Evolutionary conservation across 805 yeast species (phyloP).

Genomic region (Yarrowia hollandica): DNA sequence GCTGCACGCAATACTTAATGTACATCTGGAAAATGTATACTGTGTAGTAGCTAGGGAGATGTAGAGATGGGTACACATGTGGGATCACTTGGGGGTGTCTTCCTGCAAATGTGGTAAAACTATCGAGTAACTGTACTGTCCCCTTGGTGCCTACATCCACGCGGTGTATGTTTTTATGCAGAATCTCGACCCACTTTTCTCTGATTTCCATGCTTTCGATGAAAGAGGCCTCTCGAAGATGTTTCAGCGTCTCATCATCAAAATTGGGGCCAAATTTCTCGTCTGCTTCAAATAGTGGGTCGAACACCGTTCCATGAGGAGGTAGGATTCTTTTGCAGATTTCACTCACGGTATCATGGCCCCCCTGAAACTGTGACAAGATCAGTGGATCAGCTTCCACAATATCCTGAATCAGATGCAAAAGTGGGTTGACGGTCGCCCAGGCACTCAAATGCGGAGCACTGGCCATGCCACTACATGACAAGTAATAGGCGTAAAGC

Average conservation of each 20-base stretch:
- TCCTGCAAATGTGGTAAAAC: not conserved
- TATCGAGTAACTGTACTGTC: not conserved
- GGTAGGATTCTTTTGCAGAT: not conserved
- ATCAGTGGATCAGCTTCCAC: not conserved
- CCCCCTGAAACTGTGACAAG: not conserved
- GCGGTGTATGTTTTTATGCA: not conserved
- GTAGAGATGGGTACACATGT: not conserved
- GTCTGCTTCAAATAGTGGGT: not conserved
- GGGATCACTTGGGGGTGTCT: slow-evolving; percentile 1
- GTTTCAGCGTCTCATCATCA: not conserved
- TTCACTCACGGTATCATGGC: not conserved
- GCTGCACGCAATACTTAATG: not conserved
- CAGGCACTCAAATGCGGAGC: not conserved
- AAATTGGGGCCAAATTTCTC: not conserved
- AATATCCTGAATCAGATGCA: not conserved
- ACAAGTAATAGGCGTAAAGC: not conserved
- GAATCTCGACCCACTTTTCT: not conserved
- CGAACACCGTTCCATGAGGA: not conserved
- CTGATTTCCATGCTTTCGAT: not conserved
- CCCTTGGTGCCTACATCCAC: not conserved
- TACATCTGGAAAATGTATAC: not conserved
- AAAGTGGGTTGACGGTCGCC: not conserved
- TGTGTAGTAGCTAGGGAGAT: not conserved
- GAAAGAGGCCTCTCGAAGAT: not conserved
- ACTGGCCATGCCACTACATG: not conserved